Percentiles rank a stretch among this genome's conserved stretches.
Evolutionary conservation across 2,329 filamentous ascomycete species (phyloP).

Genomic region (Aspergillus tamarii): DNA sequence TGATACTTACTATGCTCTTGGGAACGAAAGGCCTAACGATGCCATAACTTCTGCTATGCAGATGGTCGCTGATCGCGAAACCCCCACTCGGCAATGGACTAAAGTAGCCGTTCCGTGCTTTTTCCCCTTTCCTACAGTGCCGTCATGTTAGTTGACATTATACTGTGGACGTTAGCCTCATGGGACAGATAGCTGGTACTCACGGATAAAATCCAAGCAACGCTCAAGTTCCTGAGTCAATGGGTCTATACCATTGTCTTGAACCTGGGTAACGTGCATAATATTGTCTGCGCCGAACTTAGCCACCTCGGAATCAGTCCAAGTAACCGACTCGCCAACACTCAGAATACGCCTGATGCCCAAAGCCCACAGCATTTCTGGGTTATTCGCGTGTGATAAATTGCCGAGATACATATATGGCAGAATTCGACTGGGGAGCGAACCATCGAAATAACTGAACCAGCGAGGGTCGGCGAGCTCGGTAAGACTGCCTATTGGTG

Average conservation of each 20-base stretch:
- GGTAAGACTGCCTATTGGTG: constrained; percentile 27
- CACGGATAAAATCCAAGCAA: constrained; percentile 91
- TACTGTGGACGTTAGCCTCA: not conserved
- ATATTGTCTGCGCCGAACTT: constrained; percentile 78
- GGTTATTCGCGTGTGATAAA: constrained; percentile 90
- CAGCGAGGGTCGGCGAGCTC: constrained; percentile 66
- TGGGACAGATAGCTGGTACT: constrained; percentile 39
- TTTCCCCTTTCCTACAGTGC: constrained; percentile 71
- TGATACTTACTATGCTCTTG: constrained; percentile 74
- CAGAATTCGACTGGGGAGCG: constrained; percentile 82
- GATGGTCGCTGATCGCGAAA: constrained; percentile 93
- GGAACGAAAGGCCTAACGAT: constrained; percentile 76
- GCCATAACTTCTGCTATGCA: constrained; percentile 99
- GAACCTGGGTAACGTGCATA: constrained; percentile 79
- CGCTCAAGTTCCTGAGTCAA: constrained; percentile 81
- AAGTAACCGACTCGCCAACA: constrained; percentile 85
- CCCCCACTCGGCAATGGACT: constrained; percentile 94
- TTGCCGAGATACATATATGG: constrained; percentile 98
- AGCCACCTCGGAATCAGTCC: constrained; percentile 71
- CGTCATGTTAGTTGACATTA: not conserved
- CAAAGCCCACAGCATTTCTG: constrained; percentile 74
- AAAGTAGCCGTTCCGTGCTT: constrained; percentile 79
- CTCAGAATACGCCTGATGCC: constrained; percentile 88
- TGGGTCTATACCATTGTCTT: constrained; percentile 96
- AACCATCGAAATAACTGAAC: constrained; percentile 84